Evolutionary conservation across 257 asterid genomes (phyloP).

Genomic region (Nicotiana tabacum): DNA sequence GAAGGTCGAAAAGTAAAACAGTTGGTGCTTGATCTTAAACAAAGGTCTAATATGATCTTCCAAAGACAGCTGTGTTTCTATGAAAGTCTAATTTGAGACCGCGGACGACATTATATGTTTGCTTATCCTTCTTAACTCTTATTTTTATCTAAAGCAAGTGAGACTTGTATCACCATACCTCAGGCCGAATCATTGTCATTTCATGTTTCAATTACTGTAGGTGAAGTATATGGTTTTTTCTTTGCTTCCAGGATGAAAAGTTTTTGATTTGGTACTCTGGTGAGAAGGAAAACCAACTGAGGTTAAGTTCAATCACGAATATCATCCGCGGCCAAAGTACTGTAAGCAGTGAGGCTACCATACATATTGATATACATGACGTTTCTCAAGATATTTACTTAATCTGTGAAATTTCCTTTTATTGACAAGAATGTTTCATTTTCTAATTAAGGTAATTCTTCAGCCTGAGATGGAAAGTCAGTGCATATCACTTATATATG

Average conservation of each 20-base stretch:
- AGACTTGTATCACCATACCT: background rate
- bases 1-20: too few species aligned
- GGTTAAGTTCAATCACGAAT: constrained; percentile 30
- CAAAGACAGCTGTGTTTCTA: too few species aligned
- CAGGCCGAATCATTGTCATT: background rate
- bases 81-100: too few species aligned
- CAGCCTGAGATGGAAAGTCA: constrained; percentile 42
- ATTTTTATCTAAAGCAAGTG: background rate
- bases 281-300: constrained; percentile 43
- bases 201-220: background rate
- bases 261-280: constrained; percentile 45
- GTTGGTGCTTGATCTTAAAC: too few species aligned
- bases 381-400: background rate
- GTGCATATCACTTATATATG: constrained; percentile 38
- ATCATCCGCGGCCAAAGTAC: constrained; percentile 33
- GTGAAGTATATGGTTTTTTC: background rate
- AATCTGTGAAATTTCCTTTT: background rate
- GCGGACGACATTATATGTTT: too few species aligned
- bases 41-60: too few species aligned
- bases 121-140: background rate
- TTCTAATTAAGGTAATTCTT: constrained; percentile 1
- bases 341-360: constrained; percentile 24
- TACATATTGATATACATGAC: background rate
- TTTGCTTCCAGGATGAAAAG: constrained; percentile 40
- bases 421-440: background rate